These are phyloP conservation scores for Pseudozyma thailandica DNA, from an alignment of 1,284 basidiomycete genomes.

Conservation along the genomic window DNA sequence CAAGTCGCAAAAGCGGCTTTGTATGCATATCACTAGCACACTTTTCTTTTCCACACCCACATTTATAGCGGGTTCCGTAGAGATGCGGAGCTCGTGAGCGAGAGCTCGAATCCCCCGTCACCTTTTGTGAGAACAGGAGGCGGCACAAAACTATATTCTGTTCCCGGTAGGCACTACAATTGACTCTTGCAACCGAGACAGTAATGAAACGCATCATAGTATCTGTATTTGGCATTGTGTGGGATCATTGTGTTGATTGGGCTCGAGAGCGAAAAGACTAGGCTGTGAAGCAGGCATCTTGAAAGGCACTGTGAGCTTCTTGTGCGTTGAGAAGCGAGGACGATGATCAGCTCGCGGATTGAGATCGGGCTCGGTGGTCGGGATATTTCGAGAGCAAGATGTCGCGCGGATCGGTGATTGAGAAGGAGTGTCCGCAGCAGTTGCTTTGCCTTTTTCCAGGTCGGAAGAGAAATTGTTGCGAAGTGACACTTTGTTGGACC, in stretches of 20 bases:
- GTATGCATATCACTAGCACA: constrained; percentile 48
- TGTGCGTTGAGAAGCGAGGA: no score
- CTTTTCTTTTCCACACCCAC: constrained; percentile 10
- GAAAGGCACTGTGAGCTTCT: no score
- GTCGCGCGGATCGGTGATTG: no score
- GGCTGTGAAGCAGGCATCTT: background rate
- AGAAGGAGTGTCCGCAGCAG: no score
- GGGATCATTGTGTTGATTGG: background rate
- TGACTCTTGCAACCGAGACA: constrained; percentile 19
- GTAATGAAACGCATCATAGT: constrained; percentile 41
- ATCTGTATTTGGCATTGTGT: background rate
- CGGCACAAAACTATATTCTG: constrained; percentile 32
- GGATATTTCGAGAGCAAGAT: no score
- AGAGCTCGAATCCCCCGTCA: constrained; percentile 7
- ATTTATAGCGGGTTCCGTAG: constrained; percentile 7
- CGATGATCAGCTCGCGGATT: no score
- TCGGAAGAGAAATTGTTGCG: no score
- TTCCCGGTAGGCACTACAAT: constrained; percentile 3
- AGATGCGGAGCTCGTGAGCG: constrained; percentile 1
- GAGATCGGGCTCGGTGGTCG: no score
- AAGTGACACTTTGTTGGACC: no score
- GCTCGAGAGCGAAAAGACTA: background rate
- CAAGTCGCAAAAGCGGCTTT: constrained; percentile 41
- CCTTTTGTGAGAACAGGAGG: background rate
- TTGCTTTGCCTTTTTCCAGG: no score